Percentiles rank a stretch among this genome's conserved stretches.
Evolutionary conservation across 2,329 filamentous ascomycete species (phyloP).

Genomic region (Rhynchosporium graminicola): DNA sequence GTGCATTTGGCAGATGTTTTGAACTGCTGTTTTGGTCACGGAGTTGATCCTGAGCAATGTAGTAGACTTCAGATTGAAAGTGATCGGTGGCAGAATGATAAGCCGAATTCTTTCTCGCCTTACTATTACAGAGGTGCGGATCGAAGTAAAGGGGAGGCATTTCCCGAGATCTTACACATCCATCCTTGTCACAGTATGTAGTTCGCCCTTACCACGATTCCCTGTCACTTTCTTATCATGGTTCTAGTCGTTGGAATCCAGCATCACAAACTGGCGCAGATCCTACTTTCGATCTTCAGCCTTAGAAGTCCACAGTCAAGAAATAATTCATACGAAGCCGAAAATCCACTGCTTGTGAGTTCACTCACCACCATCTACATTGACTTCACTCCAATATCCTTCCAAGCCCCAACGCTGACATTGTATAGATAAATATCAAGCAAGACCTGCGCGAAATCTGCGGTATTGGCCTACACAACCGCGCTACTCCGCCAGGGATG

Average conservation of each 20-base stretch:
- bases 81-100: slow-evolving; percentile 48
- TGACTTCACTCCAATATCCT: neutral
- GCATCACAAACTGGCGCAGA: slow-evolving; percentile 58
- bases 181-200: slow-evolving; percentile 54
- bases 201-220: neutral
- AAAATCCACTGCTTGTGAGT: slow-evolving; percentile 45
- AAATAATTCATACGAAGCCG: slow-evolving; percentile 42
- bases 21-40: slow-evolving; percentile 59
- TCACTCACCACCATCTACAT: too few relatives aligned
- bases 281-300: slow-evolving; percentile 59
- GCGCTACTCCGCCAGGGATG: slow-evolving; percentile 55
- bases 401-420: neutral
- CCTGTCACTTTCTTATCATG: neutral
- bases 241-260: slow-evolving; percentile 58
- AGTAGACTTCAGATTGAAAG: slow-evolving; percentile 49
- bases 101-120: slow-evolving; percentile 56
- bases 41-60: slow-evolving; percentile 44
- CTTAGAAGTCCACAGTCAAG: slow-evolving; percentile 55
- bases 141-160: slow-evolving; percentile 44
- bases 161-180: slow-evolving; percentile 60
- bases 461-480: slow-evolving; percentile 59
- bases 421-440: slow-evolving; percentile 24
- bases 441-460: slow-evolving; percentile 54
- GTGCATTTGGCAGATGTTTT: slow-evolving; percentile 64
- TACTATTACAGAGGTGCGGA: slow-evolving; percentile 49